Evolutionary conservation across 2,329 filamentous ascomycete species (phyloP).

Genomic region (Dothiorella sarmentorum): DNA sequence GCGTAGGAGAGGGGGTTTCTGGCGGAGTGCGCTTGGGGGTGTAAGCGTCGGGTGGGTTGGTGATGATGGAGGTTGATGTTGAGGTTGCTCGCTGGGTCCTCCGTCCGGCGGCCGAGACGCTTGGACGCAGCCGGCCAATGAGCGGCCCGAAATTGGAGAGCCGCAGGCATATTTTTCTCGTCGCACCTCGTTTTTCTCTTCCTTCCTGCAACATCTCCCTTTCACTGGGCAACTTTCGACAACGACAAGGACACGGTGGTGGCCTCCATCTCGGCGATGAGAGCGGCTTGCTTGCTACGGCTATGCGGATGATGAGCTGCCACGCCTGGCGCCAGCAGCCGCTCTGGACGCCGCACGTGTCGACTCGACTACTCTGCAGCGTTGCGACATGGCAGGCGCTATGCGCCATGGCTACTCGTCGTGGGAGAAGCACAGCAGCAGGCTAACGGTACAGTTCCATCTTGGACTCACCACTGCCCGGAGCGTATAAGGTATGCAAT

Average conservation of each 20-base stretch:
- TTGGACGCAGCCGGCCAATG: constrained; percentile 11
- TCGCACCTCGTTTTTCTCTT: not conserved
- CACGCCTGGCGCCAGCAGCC: not conserved
- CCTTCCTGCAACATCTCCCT: not conserved
- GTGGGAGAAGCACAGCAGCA: not conserved
- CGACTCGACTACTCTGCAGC: not conserved
- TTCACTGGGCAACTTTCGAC: not conserved
- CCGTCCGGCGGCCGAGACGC: not conserved
- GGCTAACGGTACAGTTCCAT: too few relatives aligned
- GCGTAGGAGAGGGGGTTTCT: not conserved
- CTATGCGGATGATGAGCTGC: not conserved
- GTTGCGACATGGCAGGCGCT: not conserved
- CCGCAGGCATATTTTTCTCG: not conserved
- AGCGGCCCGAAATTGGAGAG: constrained; percentile 14
- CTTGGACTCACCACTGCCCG: too few relatives aligned
- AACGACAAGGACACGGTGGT: not conserved
- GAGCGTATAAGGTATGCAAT: not conserved
- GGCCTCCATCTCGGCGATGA: not conserved
- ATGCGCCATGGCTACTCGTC: not conserved
- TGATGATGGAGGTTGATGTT: constrained; percentile 11
- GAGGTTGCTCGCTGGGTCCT: too few relatives aligned
- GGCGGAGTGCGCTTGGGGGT: too few relatives aligned
- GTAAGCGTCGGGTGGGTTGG: constrained; percentile 1
- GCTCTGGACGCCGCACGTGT: not conserved
- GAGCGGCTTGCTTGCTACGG: not conserved